Evolutionary conservation across 768 basidiomycete genomes (phyloP), one percentile per base, ranked within the genome.

Genomic region (Lanmaoa rubissima): DNA sequence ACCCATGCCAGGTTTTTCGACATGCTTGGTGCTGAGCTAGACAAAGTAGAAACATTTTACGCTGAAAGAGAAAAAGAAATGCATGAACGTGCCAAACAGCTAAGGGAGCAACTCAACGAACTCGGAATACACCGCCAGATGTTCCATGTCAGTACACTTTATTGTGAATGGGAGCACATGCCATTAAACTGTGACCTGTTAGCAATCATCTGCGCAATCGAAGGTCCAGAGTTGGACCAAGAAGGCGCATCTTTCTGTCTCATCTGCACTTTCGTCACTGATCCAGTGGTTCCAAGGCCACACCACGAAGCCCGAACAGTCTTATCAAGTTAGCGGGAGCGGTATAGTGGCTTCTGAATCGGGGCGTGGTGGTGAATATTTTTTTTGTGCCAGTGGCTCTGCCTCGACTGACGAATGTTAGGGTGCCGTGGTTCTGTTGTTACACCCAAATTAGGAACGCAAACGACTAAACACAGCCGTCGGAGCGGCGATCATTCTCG

Each of bases 1-100:
- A 73, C 80, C 24, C 88, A 94, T 65, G 65, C 72, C 21, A 76
- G 74, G 8, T 98, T 96, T 74, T 90, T 98, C 57, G 78, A 81
- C 2, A 76, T 84, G 26, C 78, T 97, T 7, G 88, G 94, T 63
- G 65, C 66, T 0, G 87, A 98, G 69, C 76, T 97, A 3, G 85
- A 89, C 14, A 96, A 95, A 68, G 84, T 97, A 4, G 91, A 93
- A 58, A 72, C 75, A 0, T 98, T 98, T 71, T 98, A 91, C 68
- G 64, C 79, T 4, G 84, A 82, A 24, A 79, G 85, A 26, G 94
- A 86, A 73, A 77, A 77, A 50, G 84, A 81, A 72, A 86, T 82
- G 82, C 73, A 71, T 3, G 66, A 66, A 4, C 79, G 78, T 19
- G 76, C 77, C 16, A 64, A 74, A 31, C 53, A 71, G 31, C 73